A percentile compares a stretch with the other conserved stretches of the same genome.
Evolutionary conservation across 1,284 basidiomycete genomes (phyloP).

Genomic region (Ustilago bromivora): DNA sequence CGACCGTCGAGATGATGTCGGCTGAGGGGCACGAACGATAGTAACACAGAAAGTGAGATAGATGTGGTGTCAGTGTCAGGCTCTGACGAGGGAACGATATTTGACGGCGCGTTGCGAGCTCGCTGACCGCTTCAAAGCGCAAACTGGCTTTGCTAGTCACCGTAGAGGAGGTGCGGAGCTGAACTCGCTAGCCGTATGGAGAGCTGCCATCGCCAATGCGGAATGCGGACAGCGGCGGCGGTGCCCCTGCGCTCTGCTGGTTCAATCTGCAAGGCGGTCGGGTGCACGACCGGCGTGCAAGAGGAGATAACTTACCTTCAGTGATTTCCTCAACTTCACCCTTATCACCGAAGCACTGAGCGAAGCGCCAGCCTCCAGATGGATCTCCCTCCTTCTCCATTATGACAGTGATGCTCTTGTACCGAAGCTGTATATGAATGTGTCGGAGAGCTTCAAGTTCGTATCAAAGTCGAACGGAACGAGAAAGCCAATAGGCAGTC

Average conservation of each 20-base stretch:
- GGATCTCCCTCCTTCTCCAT: constrained; percentile 67
- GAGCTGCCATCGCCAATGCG: neutral
- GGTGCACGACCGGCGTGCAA: neutral
- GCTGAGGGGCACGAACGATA: constrained; percentile 73
- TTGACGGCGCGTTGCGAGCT: neutral
- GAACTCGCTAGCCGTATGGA: neutral
- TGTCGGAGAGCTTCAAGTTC: neutral
- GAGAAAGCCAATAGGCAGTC: neutral
- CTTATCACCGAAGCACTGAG: constrained; percentile 91
- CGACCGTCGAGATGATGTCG: constrained; percentile 83
- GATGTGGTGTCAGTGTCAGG: neutral
- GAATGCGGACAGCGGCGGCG: neutral
- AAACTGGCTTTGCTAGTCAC: neutral
- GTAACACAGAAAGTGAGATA: neutral
- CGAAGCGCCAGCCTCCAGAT: constrained; percentile 85
- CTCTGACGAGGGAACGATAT: neutral
- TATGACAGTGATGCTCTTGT: constrained; percentile 13
- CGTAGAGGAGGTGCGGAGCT: neutral
- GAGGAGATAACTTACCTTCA: constrained; percentile 78
- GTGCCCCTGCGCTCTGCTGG: neutral
- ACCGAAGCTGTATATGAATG: neutral
- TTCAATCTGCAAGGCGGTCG: neutral
- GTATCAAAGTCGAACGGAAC: constrained; percentile 6
- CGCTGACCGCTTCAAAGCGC: neutral
- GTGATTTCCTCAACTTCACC: constrained; percentile 96